These are phyloP conservation scores for Huntiella bhutanensis DNA, from an alignment of 2,329 filamentous ascomycete species.

Conservation along the genomic window DNA sequence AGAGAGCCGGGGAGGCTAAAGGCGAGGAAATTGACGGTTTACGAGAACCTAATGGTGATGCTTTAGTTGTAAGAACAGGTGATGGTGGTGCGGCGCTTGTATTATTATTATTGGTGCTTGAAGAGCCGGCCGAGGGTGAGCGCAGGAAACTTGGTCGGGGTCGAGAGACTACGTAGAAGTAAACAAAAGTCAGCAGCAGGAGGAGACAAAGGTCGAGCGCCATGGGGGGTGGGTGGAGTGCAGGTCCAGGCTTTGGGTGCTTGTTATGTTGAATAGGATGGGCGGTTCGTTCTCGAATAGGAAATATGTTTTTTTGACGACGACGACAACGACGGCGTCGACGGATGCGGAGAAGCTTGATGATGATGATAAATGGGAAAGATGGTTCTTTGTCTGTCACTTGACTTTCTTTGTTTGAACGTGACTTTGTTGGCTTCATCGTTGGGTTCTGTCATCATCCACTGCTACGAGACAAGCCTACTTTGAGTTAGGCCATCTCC, in stretches of 20 bases:
- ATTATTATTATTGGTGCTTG: conserved; percentile 4
- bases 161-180: conserved; percentile 8
- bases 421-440: no score
- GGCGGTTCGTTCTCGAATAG: background rate
- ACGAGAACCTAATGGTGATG: background rate
- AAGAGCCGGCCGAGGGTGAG: conserved; percentile 3
- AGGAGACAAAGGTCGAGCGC: background rate
- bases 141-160: conserved; percentile 9
- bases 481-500: no score
- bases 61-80: background rate
- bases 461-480: no score
- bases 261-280: background rate
- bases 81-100: background rate
- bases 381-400: no score
- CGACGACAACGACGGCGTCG: background rate
- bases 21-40: background rate
- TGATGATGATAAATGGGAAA: background rate
- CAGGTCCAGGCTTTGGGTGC: background rate
- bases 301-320: background rate
- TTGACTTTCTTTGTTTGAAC: no score
- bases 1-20: background rate
- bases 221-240: background rate
- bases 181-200: conserved; percentile 9
- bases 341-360: background rate
- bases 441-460: no score